Percentiles rank a stretch among this genome's conserved stretches.
Conservation (phyloP, 75 land plant genomes). For the Pinus albicaulis region DNA sequence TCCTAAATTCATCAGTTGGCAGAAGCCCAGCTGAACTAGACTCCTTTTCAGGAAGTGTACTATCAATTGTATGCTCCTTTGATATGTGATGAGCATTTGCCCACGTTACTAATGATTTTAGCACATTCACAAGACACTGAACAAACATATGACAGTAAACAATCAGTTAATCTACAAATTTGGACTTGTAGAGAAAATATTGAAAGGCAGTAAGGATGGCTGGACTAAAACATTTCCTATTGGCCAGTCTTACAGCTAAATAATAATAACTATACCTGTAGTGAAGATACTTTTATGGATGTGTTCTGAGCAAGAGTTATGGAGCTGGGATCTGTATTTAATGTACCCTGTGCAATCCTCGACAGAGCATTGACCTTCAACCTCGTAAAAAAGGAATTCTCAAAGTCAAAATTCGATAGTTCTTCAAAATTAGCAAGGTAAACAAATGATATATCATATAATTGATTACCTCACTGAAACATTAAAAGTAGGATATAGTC, state of each 20-base stretch:
- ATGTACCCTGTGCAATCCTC: conserved; percentile 84
- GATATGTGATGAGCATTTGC: conserved; percentile 42
- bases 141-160: conserved; percentile 1
- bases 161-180: background rate
- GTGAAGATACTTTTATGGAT: conserved; percentile 70
- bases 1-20: conserved; percentile 21
- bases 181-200: background rate
- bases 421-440: background rate
- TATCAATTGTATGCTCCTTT: conserved; percentile 13
- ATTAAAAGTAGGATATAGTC: background rate
- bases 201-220: background rate
- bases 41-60: conserved; percentile 23
- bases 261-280: conserved; percentile 56
- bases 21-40: conserved; percentile 15
- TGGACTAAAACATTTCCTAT: background rate
- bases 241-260: background rate
- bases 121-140: conserved; percentile 73
- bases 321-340: conserved; percentile 70
- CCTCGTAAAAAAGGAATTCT: background rate
- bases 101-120: conserved; percentile 76
- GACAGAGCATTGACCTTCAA: conserved; percentile 81
- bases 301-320: conserved; percentile 55
- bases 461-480: background rate
- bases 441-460: background rate
- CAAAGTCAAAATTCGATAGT: background rate